Base-by-base conservation (phyloP, 1,284 basidiomycete genomes). In the Apiotrichum sp. region DNA sequence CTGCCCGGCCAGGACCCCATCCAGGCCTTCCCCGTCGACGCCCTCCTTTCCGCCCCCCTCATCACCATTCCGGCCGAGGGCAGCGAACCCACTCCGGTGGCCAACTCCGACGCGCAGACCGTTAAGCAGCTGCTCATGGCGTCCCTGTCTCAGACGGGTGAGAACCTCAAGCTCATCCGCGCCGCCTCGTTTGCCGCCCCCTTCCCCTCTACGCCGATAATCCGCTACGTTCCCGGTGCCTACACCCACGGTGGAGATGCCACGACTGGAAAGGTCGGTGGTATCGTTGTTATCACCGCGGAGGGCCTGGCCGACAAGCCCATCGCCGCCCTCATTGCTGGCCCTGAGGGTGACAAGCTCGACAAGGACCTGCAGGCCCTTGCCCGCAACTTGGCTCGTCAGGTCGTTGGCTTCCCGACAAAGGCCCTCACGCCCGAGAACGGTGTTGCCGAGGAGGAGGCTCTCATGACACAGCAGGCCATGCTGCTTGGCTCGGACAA, bases 351-450 rank as follows among this genome's bases (percentile, higher is more conserved):
- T 71, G 40, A 69, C 22, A 67, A 78, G 36, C 73, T 83, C 22
- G 71, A 75, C 44, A 65, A 75, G 11, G 83, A 86, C 47, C 74
- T 89, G 22, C 79, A 81, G 32, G 80, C 81, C n/a, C 77, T 96
- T 3, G 84, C 87, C 60, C 84, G 89, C 22, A 84, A 86, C 5
- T 65, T 96, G 7, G 88, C 87, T 1, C 82, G 90, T 50, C 93
- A 96, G 74, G 86, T 90, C 38, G 86, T 86, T 9, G 93, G 92
- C 1, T 88, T 93, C 73, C 83, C 88, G 32, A 90, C 90, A 0
- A 77, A 75, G n/a, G 80, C 79, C 0, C 79, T 96, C 44, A 75
- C 66, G 11, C 65, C 76, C 31, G 52, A 48, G 11, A 53, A 56
- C 40, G 59, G 58, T 6, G 65, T 67, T 6, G 78, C 77, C 4